Evolutionary conservation across 176 grass and related monocot species (phyloP).

Genomic region (Oryza brachyantha): DNA sequence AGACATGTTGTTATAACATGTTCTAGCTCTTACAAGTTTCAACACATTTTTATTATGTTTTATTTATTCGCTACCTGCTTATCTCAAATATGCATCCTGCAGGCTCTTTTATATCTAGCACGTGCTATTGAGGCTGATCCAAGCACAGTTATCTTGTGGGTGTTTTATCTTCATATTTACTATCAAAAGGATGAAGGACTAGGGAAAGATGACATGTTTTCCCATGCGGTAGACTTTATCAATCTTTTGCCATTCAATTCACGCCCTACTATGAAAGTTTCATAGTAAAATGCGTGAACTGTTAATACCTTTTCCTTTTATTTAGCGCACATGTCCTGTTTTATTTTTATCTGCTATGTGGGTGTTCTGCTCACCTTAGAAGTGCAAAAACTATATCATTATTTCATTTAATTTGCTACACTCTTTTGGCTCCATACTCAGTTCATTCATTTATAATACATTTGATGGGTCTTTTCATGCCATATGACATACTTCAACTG

Average conservation of each 20-base stretch:
- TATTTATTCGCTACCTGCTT: conserved; percentile 7
- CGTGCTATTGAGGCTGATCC: conserved; percentile 80
- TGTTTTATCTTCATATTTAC: conserved; percentile 96
- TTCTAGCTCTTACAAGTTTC: conserved; percentile 5
- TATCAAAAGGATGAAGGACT: conserved; percentile 84
- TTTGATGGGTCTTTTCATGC: not conserved
- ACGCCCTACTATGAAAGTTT: conserved; percentile 12
- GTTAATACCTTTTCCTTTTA: not conserved
- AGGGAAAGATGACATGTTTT: conserved; percentile 96
- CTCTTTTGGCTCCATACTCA: not conserved
- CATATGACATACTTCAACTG: not conserved
- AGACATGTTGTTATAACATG: not conserved
- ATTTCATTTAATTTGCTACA: conserved; percentile 1
- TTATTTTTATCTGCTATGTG: not conserved
- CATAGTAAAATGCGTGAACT: conserved; percentile 2
- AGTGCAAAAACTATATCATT: not conserved
- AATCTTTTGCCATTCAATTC: conserved; percentile 34
- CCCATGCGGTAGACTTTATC: conserved; percentile 75
- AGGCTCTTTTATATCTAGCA: conserved; percentile 79
- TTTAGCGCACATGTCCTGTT: conserved; percentile 16
- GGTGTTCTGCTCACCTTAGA: not conserved
- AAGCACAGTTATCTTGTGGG: conserved; percentile 71
- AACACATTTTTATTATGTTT: conserved; percentile 14
- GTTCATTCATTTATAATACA: not conserved
- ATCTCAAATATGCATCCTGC: conserved; percentile 41